Conservation (phyloP, 257 asterid genomes). For the Nicotiana undulata region DNA sequence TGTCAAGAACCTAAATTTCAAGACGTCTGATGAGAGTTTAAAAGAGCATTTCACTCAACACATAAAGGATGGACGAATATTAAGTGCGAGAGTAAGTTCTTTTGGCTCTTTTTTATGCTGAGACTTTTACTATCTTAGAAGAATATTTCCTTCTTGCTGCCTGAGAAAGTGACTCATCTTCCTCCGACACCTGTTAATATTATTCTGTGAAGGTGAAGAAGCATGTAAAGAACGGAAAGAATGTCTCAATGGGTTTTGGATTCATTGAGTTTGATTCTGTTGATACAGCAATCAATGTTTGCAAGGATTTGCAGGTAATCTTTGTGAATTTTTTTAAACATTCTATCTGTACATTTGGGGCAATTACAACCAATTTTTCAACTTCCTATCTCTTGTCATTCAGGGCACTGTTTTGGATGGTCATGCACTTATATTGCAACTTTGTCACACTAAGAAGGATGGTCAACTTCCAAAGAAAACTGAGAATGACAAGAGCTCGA, state of each 20-base stretch:
- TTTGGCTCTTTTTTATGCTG: slow-evolving; percentile 9
- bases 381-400: slow-evolving; percentile 14
- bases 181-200: neutral
- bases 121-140: neutral
- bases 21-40: slow-evolving; percentile 67
- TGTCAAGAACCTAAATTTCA: slow-evolving; percentile 90
- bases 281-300: slow-evolving; percentile 65
- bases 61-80: slow-evolving; percentile 67
- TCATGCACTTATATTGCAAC: slow-evolving; percentile 86
- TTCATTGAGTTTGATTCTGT: slow-evolving; percentile 79
- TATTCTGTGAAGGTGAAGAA: slow-evolving; percentile 58
- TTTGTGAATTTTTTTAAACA: neutral
- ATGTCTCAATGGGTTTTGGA: slow-evolving; percentile 89
- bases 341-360: neutral
- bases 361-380: neutral
- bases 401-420: slow-evolving; percentile 94
- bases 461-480: slow-evolving; percentile 33
- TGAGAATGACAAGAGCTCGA: slow-evolving; percentile 60
- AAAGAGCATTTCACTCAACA: slow-evolving; percentile 58
- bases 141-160: slow-evolving; percentile 1
- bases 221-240: slow-evolving; percentile 83
- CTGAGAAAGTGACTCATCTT: neutral
- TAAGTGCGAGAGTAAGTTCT: slow-evolving; percentile 74
- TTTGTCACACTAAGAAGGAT: slow-evolving; percentile 65
- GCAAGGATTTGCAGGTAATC: slow-evolving; percentile 73